phyloP scores from a whole-genome alignment of 2,329 filamentous ascomycete genomes.

The Xylaria sp. region DNA sequence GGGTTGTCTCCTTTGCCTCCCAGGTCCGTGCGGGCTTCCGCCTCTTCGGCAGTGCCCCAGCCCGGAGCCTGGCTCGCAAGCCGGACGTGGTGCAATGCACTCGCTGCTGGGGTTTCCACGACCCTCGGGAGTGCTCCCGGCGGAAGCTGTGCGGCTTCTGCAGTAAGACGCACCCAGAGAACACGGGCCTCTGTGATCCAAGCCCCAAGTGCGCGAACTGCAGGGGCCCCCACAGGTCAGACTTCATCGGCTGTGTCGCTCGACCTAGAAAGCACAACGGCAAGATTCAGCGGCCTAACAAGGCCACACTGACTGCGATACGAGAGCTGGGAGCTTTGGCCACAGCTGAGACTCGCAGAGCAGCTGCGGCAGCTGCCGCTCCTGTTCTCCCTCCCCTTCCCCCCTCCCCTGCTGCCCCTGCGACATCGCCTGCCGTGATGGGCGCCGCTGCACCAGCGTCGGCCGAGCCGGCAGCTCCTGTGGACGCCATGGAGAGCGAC shows the following conservation, averaged over 20 bases:
- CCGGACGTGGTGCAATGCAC: neutral
- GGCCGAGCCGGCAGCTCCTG: too few relatives aligned
- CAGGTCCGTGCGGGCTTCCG: neutral
- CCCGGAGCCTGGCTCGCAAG: neutral
- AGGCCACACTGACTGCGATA: neutral
- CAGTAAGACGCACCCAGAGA: too few relatives aligned
- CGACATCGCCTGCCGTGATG: too few relatives aligned
- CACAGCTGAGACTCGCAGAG: too few relatives aligned
- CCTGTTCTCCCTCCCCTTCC: too few relatives aligned
- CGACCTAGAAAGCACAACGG: neutral
- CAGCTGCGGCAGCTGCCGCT: too few relatives aligned
- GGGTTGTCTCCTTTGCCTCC: neutral
- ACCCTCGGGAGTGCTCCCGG: neutral
- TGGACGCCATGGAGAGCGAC: too few relatives aligned
- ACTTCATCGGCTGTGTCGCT: neutral
- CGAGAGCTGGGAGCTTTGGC: too few relatives aligned
- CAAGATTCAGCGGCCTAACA: neutral
- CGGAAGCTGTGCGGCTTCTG: too few relatives aligned
- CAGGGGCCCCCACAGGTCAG: neutral
- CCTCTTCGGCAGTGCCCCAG: neutral
- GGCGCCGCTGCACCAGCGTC: too few relatives aligned
- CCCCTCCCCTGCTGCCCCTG: too few relatives aligned
- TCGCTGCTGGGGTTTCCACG: neutral
- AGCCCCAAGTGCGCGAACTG: neutral
- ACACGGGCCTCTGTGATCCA: too few relatives aligned